These are phyloP conservation scores for Hypoxylon trugodes DNA, from an alignment of 495 filamentous ascomycete species.

Conservation along the genomic window DNA sequence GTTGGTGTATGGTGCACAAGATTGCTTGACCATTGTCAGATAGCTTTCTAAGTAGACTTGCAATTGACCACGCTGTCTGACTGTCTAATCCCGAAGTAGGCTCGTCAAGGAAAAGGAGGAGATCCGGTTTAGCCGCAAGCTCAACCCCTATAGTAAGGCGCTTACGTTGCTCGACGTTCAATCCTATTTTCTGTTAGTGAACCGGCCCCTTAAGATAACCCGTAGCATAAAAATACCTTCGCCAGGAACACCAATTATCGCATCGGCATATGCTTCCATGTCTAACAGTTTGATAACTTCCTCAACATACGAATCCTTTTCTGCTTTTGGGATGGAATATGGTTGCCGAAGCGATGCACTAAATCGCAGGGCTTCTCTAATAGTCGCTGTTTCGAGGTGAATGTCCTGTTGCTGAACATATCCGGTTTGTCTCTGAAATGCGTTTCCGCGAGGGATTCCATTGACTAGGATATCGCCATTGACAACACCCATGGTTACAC, in stretches of 20 bases:
- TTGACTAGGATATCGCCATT: slow-evolving; percentile 81
- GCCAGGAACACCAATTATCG: slow-evolving; percentile 75
- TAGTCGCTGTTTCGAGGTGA: slow-evolving; percentile 77
- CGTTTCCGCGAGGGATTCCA: slow-evolving; percentile 68
- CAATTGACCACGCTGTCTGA: slow-evolving; percentile 87
- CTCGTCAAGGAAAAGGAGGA: slow-evolving; percentile 90
- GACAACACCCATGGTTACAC: slow-evolving; percentile 84
- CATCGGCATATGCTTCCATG: slow-evolving; percentile 77
- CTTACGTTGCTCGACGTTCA: slow-evolving; percentile 83
- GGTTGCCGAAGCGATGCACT: slow-evolving; percentile 77
- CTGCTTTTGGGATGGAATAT: slow-evolving; percentile 58
- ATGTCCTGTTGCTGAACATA: slow-evolving; percentile 95
- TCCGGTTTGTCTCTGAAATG: slow-evolving; percentile 84
- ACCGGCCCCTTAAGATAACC: background rate
- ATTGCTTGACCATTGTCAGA: slow-evolving; percentile 85
- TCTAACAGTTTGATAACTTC: slow-evolving; percentile 77
- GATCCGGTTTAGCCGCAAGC: slow-evolving; percentile 83
- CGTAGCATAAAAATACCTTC: slow-evolving; percentile 44
- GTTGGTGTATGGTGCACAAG: slow-evolving; percentile 93
- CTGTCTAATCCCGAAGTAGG: slow-evolving; percentile 84
- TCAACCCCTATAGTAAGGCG: slow-evolving; percentile 87
- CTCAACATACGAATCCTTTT: slow-evolving; percentile 77
- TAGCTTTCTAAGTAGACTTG: slow-evolving; percentile 77
- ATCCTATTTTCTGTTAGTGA: slow-evolving; percentile 48
- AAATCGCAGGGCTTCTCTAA: slow-evolving; percentile 75